Base-by-base conservation (phyloP, 164 flowering plant genomes). In the Vitis cinerea region DNA sequence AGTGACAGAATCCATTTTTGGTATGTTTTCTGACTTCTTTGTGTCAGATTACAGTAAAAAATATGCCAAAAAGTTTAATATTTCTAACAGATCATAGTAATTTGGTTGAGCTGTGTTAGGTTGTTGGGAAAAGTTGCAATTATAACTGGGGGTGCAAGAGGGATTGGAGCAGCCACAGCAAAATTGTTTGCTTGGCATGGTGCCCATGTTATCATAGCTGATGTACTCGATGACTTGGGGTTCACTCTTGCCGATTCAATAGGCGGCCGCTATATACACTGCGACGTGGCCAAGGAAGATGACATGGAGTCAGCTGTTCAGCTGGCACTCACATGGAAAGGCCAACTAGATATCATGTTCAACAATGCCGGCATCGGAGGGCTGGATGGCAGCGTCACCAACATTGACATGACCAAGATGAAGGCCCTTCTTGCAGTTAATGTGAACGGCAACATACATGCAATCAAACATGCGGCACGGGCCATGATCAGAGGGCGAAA, bases 91-190 rank as follows among this genome's bases (percentile, higher is more conserved):
- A 23, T 23, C 2, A 15, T 10, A 50, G 64, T 44, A 13, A 1
- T n/a, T 16, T 50, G 12, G 54, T 31, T 53, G 16, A 37, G 9
- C 27, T 55, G 23, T 69, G 54, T 17, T 67, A 93, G 91, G 79
- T 78, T 91, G 71, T 37, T 50, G 59, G 92, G 88, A 48, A 90
- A 89, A 73, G 97, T 92, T 37, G 94, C 93, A 1, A 72, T 94
- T 0, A 78, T 94, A 74, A 94, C 97, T 1, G 97, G 98, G 0
- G 98, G 93, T 0, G 97, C 97, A 13, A 83, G 95, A 51, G 97
- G 97, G 15, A 89, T 94, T 2, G 97, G 98, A 15, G 97, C 84
- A 0, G 90, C 90, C 30, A 83, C 87, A 8, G 94, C 93, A 11
- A 81, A 71, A 48, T 52, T 88, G 4, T 92, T 92, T 59, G 85